Evolutionary conservation across 441 rosid genomes (phyloP), one percentile per base, ranked within the genome.

Genomic region (Gossypium gossypioides): DNA sequence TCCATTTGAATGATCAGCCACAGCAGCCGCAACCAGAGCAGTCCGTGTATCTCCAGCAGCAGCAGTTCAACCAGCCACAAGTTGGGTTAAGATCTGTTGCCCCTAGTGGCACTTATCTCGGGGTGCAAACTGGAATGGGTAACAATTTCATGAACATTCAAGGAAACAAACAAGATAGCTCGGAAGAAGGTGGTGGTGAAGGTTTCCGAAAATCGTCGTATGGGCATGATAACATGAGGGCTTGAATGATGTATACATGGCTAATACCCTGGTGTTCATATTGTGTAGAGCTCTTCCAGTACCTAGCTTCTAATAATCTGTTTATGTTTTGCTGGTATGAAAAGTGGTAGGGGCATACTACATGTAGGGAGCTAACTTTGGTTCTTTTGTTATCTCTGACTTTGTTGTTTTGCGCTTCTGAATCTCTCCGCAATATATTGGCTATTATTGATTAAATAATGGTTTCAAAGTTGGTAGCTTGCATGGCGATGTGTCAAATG

Each of bases 31-130:
- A 25, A 25, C 63, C 63, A 5, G 40, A 58, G 63, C 63, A 58
- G 51, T 61, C 73, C 3, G 18, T 25, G 1, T 58, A 64, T 22
- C 65, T 74, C 62, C 82, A 83, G 54, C 79, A 74, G 59, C 85
- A 78, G 73, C 82, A 78, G 32, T 57, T 76, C 56, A 29, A 51
- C 58, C 81, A 77, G 50, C 73, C 76, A 19, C 79, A 79, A 74
- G 59, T 59, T 66, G 70, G 77, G 64, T 72, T 73, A 67, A 67
- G 76, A 69, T 61, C 73, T 40, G 68, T 27, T 9, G 32, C 44
- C 66, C 8, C 74, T 37, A 55, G 24, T 48, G 19, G 73, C 63
- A 42, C 64, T 0, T 76, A 73, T 65, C 75, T 58, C 12, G 61
- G 68, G 50, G 21, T 74, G 69, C 77, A 76, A 37, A 9, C 59